phyloP scores from a whole-genome alignment of 306 rosid species.

The Hippophae gyantsensis region DNA sequence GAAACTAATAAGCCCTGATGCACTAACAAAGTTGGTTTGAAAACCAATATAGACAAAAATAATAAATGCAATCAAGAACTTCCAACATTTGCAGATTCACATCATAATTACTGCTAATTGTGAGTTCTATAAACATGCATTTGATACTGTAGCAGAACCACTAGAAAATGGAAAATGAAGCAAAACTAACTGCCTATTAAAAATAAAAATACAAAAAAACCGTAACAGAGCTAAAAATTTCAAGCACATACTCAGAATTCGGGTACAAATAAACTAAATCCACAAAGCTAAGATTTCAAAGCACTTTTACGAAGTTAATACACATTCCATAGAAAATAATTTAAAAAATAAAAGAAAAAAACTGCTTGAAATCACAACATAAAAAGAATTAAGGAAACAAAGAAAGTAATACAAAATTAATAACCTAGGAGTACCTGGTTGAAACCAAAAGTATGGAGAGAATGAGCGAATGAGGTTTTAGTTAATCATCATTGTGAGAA shows the following conservation, averaged over 20 bases:
- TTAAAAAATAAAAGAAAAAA: too few species aligned
- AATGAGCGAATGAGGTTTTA: background rate
- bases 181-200: too few species aligned
- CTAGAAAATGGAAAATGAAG: background rate
- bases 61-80: too few species aligned
- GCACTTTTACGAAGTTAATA: background rate
- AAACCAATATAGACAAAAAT: too few species aligned
- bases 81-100: too few species aligned
- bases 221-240: too few species aligned
- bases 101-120: too few species aligned
- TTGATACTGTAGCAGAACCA: background rate
- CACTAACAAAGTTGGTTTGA: too few species aligned
- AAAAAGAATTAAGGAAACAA: background rate
- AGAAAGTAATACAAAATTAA: background rate
- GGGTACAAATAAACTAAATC: background rate
- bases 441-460: slow-evolving; percentile 2
- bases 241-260: background rate
- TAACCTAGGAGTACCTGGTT: slow-evolving; percentile 2
- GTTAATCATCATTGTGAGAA: slow-evolving; percentile 7
- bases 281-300: background rate
- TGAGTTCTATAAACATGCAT: background rate
- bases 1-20: background rate
- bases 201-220: too few species aligned
- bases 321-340: background rate
- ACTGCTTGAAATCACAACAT: too few species aligned